Base-by-base conservation (phyloP, 1,139 yeast genomes). In the Lodderomyces theae region DNA sequence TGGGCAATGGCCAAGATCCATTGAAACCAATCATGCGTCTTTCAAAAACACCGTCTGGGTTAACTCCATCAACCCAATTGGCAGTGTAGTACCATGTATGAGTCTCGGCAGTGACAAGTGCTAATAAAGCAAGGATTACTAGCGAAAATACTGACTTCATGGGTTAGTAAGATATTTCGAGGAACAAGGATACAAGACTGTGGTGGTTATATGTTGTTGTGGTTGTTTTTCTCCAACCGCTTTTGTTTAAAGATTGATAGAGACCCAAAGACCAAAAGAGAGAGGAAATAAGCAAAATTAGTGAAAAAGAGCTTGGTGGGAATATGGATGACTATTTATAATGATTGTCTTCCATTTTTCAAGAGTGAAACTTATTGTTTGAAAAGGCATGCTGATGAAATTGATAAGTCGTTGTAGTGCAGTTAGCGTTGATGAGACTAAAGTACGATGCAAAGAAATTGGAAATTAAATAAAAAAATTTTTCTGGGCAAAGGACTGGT, bases 1-100 rank as follows among this genome's bases (percentile, higher is more conserved):
- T 74, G 3, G 94, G 94, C 39, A 81, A 66, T 7, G 94, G 94
- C 88, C 89, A 84, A 35, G 77, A 58, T 34, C 79, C 80, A 55
- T 85, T 83, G 55, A 81, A 77, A 1, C 87, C 87, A 48, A 85
- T 77, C 53, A 82, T 79, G 24, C 64, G 57, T 51, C 79, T 68
- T 40, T 60, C 67, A 38, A 51, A 55, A 16, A 61, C 58, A 11
- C 86, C 86, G 56, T 83, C 90, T 11, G 89, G 88, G 49, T 79
- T 80, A 13, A 21, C 9, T 15, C 78, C 81, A 25, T 57, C 56
- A 12, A 79, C 75, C 68, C 81, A 81, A 12, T 72, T 66, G 2
- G 79, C 77, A 37, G 79, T 74, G 60, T 65, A 82, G 55, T 69
- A 62, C 62, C 72, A 74, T 22, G 64, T 63, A 48, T 78, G 84